Evolutionary conservation across 2,329 filamentous ascomycete species (phyloP).

Genomic region (Scedosporium apiospermum): DNA sequence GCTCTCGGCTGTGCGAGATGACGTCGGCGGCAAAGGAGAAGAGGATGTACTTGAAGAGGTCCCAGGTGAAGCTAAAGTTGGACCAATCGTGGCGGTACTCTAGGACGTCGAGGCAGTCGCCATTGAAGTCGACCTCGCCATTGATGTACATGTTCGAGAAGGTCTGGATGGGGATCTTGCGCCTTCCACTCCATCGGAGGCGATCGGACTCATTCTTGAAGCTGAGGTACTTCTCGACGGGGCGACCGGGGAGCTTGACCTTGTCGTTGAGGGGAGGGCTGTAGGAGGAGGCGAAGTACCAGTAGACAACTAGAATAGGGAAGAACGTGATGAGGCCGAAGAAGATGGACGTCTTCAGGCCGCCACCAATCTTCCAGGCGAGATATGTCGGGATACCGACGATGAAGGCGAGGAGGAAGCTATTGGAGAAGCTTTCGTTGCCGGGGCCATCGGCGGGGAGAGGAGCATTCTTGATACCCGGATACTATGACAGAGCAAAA

Average conservation of each 20-base stretch:
- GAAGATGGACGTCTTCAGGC: slow-evolving; percentile 80
- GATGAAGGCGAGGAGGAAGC: slow-evolving; percentile 61
- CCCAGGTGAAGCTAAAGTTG: slow-evolving; percentile 80
- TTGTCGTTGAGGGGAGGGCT: slow-evolving; percentile 91
- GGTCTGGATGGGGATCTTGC: slow-evolving; percentile 81
- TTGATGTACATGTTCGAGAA: slow-evolving; percentile 99
- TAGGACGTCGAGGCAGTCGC: slow-evolving; percentile 77
- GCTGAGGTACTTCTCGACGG: slow-evolving; percentile 81
- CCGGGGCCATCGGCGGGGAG: slow-evolving; percentile 83
- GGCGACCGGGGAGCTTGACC: slow-evolving; percentile 73
- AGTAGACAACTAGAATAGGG: slow-evolving; percentile 74
- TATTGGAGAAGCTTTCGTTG: slow-evolving; percentile 80
- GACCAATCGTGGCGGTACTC: slow-evolving; percentile 98
- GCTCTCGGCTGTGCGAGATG: slow-evolving; percentile 83
- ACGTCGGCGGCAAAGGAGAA: slow-evolving; percentile 82
- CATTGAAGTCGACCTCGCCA: slow-evolving; percentile 90
- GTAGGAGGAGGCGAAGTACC: slow-evolving; percentile 69
- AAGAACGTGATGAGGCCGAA: slow-evolving; percentile 74
- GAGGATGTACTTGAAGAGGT: slow-evolving; percentile 81
- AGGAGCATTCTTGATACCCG: slow-evolving; percentile 86
- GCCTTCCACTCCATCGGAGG: slow-evolving; percentile 63
- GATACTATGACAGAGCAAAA: slow-evolving; percentile 46
- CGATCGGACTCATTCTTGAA: slow-evolving; percentile 60
- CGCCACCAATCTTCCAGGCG: slow-evolving; percentile 74
- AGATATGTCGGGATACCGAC: slow-evolving; percentile 67